Base-by-base conservation (phyloP, 768 basidiomycete genomes). In the Neoboletus magnificus region DNA sequence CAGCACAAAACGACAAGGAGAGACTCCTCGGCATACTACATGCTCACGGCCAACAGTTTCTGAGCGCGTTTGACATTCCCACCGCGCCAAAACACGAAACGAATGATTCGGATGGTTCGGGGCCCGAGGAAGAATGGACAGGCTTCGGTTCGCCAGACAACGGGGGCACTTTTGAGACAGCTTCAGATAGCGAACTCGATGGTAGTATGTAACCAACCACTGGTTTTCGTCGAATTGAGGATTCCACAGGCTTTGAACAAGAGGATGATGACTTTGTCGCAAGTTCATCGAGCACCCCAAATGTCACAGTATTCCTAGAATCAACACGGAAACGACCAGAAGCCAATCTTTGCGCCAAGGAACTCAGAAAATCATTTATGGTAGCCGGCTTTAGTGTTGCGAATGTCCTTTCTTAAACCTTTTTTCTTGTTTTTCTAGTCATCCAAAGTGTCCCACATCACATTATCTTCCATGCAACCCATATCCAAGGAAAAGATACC, bases 361-460 rank as follows among this genome's bases (percentile, higher is more conserved):
- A 74, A 4, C 78, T 80, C 44, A 79, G 74, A 69, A 89, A 81
- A 65, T 77, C 85, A 0, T 92, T 93, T 66, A 91, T 93, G 90
- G 91, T 90, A 64, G 50, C 12, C 20, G 44, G 1, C n/a, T 35
- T 45, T 49, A 16, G 18, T 20, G 25, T 37, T 49, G 8, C 22
- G 6, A 45, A 16, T 29, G 27, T 36, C 40, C 37, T 25, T n/a
- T 45, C 60, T 40, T 54, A 55, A 22, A n/a, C 42, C 58, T 40
- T 54, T 57, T 18, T 39, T 59, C n/a, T n/a, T 9, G 9, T 39
- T 35, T 49, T 46, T 41, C 47, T 45, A 91, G 91, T 93, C 91
- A 4, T 90, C 91, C 23, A 92, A 87, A 73, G 80, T 90, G 23
- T 78, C 81, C 20, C 86, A 83, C 62, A 56, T 91, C 29, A 77